Evolutionary conservation across 106 monocot genomes (phyloP).

Genomic region (Acanthochlamys bracteata): DNA sequence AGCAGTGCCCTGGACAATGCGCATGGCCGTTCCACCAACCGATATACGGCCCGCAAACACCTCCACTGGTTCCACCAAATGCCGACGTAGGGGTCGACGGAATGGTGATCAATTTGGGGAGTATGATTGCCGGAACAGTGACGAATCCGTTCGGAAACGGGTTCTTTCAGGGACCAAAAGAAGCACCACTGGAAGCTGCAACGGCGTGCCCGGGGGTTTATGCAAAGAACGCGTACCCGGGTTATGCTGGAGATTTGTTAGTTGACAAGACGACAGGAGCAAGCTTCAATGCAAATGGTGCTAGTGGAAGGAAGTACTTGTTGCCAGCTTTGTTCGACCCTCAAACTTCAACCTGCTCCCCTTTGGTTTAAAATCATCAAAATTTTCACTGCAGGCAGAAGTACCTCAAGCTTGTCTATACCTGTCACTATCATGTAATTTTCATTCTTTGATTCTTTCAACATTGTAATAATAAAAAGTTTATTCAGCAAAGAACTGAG

Average conservation of each 20-base stretch:
- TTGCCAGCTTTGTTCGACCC: not conserved
- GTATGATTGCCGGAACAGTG: not conserved
- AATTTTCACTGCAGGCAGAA: too few relatives aligned
- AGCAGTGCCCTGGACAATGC: conserved; percentile 27
- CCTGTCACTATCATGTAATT: too few relatives aligned
- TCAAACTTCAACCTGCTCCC: conserved; percentile 41
- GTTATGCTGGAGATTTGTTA: not conserved
- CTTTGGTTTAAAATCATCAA: conserved; percentile 22
- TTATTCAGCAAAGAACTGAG: too few relatives aligned
- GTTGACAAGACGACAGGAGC: not conserved
- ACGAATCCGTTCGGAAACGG: not conserved
- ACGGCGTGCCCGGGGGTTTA: not conserved
- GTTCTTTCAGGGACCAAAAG: not conserved
- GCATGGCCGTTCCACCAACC: conserved; percentile 31
- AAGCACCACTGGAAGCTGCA: not conserved
- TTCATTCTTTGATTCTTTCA: too few relatives aligned
- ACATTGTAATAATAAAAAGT: too few relatives aligned
- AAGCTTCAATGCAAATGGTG: not conserved
- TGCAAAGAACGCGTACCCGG: not conserved
- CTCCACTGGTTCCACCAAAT: conserved; percentile 20
- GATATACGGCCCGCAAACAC: conserved; percentile 19
- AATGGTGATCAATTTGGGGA: not conserved
- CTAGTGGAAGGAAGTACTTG: not conserved
- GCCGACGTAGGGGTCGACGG: conserved; percentile 16
- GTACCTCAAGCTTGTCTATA: too few relatives aligned